Conservation (phyloP, 192 early-diverging fungal species). For the Linderina pennispora region DNA sequence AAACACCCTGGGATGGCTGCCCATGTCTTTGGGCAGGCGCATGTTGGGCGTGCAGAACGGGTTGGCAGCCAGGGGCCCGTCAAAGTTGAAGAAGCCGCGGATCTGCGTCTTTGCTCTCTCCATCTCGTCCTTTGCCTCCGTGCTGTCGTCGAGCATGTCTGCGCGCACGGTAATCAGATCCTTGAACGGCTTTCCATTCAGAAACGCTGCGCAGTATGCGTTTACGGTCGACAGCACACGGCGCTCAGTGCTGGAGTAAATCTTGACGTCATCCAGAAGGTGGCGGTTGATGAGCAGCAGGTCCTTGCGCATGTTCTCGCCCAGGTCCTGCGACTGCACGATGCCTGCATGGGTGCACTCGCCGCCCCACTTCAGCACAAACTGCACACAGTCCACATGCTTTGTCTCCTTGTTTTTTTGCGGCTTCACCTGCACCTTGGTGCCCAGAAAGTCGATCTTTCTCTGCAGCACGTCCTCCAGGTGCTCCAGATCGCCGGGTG, state of each 20-base stretch:
- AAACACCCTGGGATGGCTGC: slow-evolving; percentile 36
- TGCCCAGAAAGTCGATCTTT: slow-evolving; percentile 77
- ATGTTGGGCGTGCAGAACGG: slow-evolving; percentile 15
- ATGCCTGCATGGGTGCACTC: slow-evolving; percentile 92
- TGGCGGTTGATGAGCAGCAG: slow-evolving; percentile 79
- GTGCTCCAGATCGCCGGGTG: slow-evolving; percentile 52
- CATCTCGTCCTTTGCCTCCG: slow-evolving; percentile 91
- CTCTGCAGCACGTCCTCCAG: slow-evolving; percentile 70
- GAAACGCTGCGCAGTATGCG: slow-evolving; percentile 46
- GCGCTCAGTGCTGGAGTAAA: slow-evolving; percentile 81
- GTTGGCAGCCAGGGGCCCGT: slow-evolving; percentile 17
- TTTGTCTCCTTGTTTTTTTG: slow-evolving; percentile 52
- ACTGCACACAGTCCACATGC: slow-evolving; percentile 64
- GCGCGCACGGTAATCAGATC: slow-evolving; percentile 68
- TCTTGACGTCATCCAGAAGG: slow-evolving; percentile 81
- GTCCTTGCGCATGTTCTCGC: slow-evolving; percentile 88
- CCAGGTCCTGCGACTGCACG: slow-evolving; percentile 87
- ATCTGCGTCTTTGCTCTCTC: slow-evolving; percentile 80
- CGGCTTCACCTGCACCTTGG: slow-evolving; percentile 91
- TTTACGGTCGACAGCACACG: slow-evolving; percentile 80
- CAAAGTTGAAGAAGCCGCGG: slow-evolving; percentile 55
- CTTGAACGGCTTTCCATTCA: slow-evolving; percentile 44
- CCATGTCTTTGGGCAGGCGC: slow-evolving; percentile 32
- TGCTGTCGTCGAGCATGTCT: slow-evolving; percentile 92
- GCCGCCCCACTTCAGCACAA: slow-evolving; percentile 97